Evolutionary conservation across 2,329 filamentous ascomycete genomes (phyloP).

Genomic region (Raffaelea arxii): DNA sequence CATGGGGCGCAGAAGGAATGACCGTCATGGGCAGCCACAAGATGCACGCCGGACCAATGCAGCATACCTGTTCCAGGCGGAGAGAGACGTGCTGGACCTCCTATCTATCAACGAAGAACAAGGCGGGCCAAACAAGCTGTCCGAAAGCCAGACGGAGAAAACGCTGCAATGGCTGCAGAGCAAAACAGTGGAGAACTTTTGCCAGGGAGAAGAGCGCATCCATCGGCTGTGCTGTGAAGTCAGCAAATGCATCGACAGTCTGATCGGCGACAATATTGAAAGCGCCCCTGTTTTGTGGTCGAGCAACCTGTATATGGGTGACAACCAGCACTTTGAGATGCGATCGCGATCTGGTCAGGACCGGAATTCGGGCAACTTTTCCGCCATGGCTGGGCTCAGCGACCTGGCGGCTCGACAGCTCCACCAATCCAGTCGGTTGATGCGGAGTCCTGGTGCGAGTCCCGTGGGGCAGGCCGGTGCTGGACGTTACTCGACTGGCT

Average conservation of each 20-base stretch:
- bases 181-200: slow-evolving; percentile 83
- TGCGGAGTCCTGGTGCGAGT: no score
- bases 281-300: slow-evolving; percentile 88
- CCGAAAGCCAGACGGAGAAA: slow-evolving; percentile 87
- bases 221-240: slow-evolving; percentile 90
- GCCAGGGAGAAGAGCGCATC: slow-evolving; percentile 86
- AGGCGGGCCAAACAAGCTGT: slow-evolving; percentile 87
- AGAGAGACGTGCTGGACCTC: slow-evolving; percentile 78
- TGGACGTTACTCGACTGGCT: no score
- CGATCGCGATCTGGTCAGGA: slow-evolving; percentile 28
- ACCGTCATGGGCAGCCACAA: slow-evolving; percentile 39
- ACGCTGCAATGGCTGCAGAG: slow-evolving; percentile 75
- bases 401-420: slow-evolving; percentile 41
- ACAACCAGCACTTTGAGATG: slow-evolving; percentile 53
- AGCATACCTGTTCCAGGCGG: slow-evolving; percentile 68
- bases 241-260: slow-evolving; percentile 72
- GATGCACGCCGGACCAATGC: no score
- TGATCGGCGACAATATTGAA: slow-evolving; percentile 74
- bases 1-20: slow-evolving; percentile 52
- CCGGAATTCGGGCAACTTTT: slow-evolving; percentile 33
- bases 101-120: slow-evolving; percentile 75
- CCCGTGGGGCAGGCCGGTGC: no score
- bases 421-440: slow-evolving; percentile 32
- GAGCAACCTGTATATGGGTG: slow-evolving; percentile 75
- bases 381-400: slow-evolving; percentile 37